A percentile compares a stretch with the other conserved stretches of the same genome.
Conservation (phyloP, 2,329 filamentous ascomycete species). For the Aureobasidium subglaciale region DNA sequence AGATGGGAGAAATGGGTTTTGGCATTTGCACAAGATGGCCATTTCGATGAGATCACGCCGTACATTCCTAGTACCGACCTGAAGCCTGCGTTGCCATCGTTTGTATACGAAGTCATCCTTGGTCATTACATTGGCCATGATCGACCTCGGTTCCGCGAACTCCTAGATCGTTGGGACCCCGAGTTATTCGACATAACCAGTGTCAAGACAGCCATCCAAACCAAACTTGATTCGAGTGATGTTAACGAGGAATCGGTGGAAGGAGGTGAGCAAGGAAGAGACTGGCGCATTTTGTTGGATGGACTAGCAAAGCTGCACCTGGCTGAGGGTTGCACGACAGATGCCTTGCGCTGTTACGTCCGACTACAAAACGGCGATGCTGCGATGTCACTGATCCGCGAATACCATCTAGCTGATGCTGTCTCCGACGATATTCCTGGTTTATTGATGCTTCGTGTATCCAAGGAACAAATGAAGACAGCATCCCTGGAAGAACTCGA, state of each 20-base stretch:
- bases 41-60: conserved; percentile 82
- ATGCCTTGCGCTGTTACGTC: conserved; percentile 85
- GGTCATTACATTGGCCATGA: conserved; percentile 80
- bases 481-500: conserved; percentile 67
- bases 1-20: conserved; percentile 96
- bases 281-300: conserved; percentile 87
- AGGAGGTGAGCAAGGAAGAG: conserved; percentile 62
- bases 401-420: conserved; percentile 83
- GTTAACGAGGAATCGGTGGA: conserved; percentile 70
- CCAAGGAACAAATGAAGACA: conserved; percentile 58
- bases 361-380: conserved; percentile 85
- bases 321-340: conserved; percentile 69
- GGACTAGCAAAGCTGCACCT: conserved; percentile 79
- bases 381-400: conserved; percentile 76
- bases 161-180: conserved; percentile 76
- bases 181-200: conserved; percentile 75
- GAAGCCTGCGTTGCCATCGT: conserved; percentile 68
- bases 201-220: conserved; percentile 71
- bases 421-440: conserved; percentile 84
- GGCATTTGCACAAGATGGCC: conserved; percentile 78
- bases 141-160: conserved; percentile 64
- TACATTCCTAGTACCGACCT: conserved; percentile 74
- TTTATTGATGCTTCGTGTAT: conserved; percentile 80
- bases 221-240: conserved; percentile 69
- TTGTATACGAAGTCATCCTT: conserved; percentile 82